These are phyloP conservation scores for Prunus kanzakura DNA, from an alignment of 306 rosid species.

Conservation along the genomic window DNA sequence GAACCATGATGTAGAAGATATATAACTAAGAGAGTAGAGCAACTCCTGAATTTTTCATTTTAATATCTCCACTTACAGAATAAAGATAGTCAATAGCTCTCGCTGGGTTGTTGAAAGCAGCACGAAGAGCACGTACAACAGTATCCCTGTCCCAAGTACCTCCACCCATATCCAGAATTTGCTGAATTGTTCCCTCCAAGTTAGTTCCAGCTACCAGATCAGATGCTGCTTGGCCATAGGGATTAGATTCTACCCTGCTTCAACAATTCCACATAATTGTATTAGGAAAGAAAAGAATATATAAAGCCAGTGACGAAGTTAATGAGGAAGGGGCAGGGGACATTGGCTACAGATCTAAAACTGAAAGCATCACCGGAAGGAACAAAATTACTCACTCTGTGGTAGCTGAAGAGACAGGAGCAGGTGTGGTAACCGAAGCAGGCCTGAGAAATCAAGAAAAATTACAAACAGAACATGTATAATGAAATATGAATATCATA, in stretches of 20 bases:
- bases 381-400: slow-evolving; percentile 38
- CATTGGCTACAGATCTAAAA: background rate
- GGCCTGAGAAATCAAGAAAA: slow-evolving; percentile 42
- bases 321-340: background rate
- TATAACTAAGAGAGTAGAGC: background rate
- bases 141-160: slow-evolving; percentile 94
- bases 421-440: slow-evolving; percentile 17
- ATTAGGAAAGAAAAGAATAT: background rate
- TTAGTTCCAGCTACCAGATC: slow-evolving; percentile 82
- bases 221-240: slow-evolving; percentile 85
- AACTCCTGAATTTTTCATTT: background rate
- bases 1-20: background rate
- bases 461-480: background rate
- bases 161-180: slow-evolving; percentile 86
- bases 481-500: background rate
- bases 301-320: background rate
- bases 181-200: slow-evolving; percentile 76
- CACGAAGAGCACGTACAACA: slow-evolving; percentile 83
- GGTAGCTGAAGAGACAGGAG: slow-evolving; percentile 25
- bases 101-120: slow-evolving; percentile 94
- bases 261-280: slow-evolving; percentile 2
- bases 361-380: background rate
- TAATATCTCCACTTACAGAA: slow-evolving; percentile 55
- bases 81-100: slow-evolving; percentile 92
- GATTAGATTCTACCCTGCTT: slow-evolving; percentile 59